Base-by-base conservation (phyloP, 2,329 filamentous ascomycete genomes). In the Phyllosticta citriasiana region DNA sequence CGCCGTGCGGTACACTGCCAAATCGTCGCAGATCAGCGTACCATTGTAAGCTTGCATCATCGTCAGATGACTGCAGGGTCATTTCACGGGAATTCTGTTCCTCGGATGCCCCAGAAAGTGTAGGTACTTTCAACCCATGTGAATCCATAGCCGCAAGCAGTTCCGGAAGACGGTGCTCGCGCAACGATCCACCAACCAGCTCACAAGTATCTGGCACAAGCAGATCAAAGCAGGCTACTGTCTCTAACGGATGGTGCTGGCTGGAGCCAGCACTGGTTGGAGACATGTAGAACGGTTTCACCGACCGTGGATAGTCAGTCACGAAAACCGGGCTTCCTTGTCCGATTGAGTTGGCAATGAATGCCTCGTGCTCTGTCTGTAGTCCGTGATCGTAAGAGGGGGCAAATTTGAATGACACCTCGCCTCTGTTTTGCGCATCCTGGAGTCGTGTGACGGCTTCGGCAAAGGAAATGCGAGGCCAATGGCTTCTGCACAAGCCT, bases 281-380 rank as follows among this genome's bases (percentile, higher is more conserved):
- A 2, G 83, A 74, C 88, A 91, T 92, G 74, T 92, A 99, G 76
- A 97, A 99, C 10, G 93, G 90, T 76, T 99, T 99, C 72, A 94
- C 85, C 55, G 80, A 79, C 65, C 84, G 84, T n/a, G 94, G 94
- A 71, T 97, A 99, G 72, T 97, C 82, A 14, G 92, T 97, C 65
- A 99, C 86, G 71, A 97, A 97, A 53, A 97, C 81, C 7, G 94
- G 94, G 1, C 77, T 75, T 19, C 81, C 80, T 55, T 82, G 77
- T 66, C 86, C 86, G 53, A 93, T 70, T 26, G 78, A 78, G 59
- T 84, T 80, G 55, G 94, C 91, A 59, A 99, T 81, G 72, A 86
- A 96, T 71, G 86, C 90, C 76, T 99, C 94, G 76, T 99, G 94
- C 73, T 97, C 93, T 1, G 92, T 88, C 68, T 94, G 89, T 30